These are phyloP conservation scores for Calycina herbarum DNA, from an alignment of 2,329 filamentous ascomycete species.

Conservation along the genomic window DNA sequence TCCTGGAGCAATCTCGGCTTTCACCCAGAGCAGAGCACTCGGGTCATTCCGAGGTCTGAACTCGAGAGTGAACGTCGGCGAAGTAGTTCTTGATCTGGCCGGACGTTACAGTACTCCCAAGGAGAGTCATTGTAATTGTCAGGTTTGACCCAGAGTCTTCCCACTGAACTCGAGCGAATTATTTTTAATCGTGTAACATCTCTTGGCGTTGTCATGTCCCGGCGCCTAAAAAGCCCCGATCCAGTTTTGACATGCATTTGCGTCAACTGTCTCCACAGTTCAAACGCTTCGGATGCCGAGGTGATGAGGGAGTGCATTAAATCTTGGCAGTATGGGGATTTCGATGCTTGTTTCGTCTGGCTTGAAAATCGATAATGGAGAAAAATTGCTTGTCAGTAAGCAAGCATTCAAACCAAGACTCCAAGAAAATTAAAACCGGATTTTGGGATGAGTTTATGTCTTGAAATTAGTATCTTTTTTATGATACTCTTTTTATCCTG, in stretches of 20 bases:
- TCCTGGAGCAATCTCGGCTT: neutral
- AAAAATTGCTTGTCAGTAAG: neutral
- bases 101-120: neutral
- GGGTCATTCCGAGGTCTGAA: too few species aligned
- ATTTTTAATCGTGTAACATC: neutral
- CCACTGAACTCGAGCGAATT: neutral
- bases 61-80: too few species aligned
- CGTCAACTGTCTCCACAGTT: conserved; percentile 8
- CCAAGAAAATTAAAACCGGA: neutral
- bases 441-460: neutral
- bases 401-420: neutral
- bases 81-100: too few species aligned
- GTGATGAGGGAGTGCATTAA: conserved; percentile 5
- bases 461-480: neutral
- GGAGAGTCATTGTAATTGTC: neutral
- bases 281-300: conserved; percentile 8
- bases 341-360: conserved; percentile 10
- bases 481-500: neutral
- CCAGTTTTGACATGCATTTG: neutral
- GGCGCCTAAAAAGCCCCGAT: neutral
- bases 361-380: neutral
- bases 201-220: neutral
- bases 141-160: neutral
- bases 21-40: too few species aligned
- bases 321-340: conserved; percentile 11